A percentile compares a stretch with the other conserved stretches of the same genome.
phyloP scores from a whole-genome alignment of 2,329 filamentous ascomycete species.

The Cladosporium sphaerospermum region DNA sequence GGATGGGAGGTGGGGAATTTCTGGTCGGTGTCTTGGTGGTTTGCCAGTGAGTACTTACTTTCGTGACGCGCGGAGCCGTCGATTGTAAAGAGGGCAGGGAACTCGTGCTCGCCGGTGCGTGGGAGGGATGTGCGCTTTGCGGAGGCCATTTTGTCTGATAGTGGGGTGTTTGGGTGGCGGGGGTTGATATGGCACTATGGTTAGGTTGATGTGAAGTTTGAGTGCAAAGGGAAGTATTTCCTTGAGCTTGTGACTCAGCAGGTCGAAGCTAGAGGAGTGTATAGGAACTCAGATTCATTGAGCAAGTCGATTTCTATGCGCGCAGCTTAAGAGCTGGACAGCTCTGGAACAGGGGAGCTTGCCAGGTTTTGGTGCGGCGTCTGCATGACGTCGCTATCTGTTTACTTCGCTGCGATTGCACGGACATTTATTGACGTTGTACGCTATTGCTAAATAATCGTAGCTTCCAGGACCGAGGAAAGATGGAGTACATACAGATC shows the following conservation, averaged over 20 bases:
- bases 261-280: no score
- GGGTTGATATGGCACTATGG: no score
- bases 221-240: no score
- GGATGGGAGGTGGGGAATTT: not conserved
- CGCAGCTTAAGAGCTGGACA: not conserved
- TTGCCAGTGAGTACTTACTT: constrained; percentile 12
- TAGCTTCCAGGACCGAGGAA: no score
- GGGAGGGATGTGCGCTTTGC: not conserved
- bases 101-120: constrained; percentile 16
- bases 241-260: no score
- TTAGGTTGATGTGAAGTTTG: no score
- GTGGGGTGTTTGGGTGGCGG: no score
- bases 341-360: not conserved
- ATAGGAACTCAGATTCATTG: no score
- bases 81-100: constrained; percentile 34
- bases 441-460: no score
- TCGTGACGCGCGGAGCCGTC: constrained; percentile 30
- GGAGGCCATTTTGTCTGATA: not conserved
- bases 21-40: no score
- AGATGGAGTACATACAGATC: no score
- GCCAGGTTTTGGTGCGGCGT: not conserved
- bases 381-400: constrained; percentile 1
- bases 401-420: not conserved
- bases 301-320: not conserved
- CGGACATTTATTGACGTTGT: not conserved